Base-by-base conservation (phyloP, 2,329 filamentous ascomycete genomes). In the Penicillium vulpinum region DNA sequence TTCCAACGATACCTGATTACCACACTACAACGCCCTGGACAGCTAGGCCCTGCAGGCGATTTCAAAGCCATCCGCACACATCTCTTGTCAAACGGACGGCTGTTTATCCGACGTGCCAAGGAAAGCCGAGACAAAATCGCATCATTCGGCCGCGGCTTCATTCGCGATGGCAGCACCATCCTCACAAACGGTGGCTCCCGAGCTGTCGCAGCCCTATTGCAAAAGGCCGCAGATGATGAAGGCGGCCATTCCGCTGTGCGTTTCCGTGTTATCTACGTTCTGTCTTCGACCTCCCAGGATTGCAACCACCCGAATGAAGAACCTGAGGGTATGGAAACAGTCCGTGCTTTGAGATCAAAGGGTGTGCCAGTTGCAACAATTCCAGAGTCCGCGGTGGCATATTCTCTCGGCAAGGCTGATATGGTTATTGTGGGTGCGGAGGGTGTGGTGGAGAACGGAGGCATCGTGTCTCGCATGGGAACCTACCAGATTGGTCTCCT, bases 1-100 rank as follows among this genome's bases (percentile, higher is more conserved):
- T 97, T 99, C 81, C 90, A 94, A 73, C 89, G 93, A 72, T 97
- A 96, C 77, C 85, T 99, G 66, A 88, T 96, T 68, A 86, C 87
- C 55, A 91, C 83, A 21, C 74, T 88, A 66, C 83, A 87, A 72
- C 75, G 81, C 59, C 80, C 83, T 16, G 67, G 82, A 26, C 64
- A 79, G 62, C 71, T 80, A 7, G 80, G 80, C 22, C 78, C 81
- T 2, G 76, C 77, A 10, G 82, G 81, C n/a, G 87, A 89, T 70
- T 97, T 97, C 75, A 89, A 92, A 61, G 85, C 88, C 49, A 89
- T 96, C 54, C 84, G 90, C 62, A 86, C 88, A 69, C 91, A 97
- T 77, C 82, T 97, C 28, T 81, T 97, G 51, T 86, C 86, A 60
- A 97, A 97, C 76, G 90, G 90, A 16, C 86, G 90, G 60, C 78